Conservation (phyloP, 2,329 filamentous ascomycete species). For the Pseudogymnoascus sp. region DNA sequence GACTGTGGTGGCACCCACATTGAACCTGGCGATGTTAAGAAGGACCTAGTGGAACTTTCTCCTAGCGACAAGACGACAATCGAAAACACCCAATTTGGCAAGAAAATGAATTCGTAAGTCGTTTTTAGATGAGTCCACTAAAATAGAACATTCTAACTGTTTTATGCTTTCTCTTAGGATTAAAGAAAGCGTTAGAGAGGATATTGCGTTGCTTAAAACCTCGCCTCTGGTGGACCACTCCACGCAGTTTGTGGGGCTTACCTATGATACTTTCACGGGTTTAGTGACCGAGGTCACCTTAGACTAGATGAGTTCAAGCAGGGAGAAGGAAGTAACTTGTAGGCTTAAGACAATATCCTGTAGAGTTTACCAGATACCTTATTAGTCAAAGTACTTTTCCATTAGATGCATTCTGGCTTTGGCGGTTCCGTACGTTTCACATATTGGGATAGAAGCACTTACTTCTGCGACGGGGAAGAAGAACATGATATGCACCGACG, state of each 20-base stretch:
- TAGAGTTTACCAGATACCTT: no score
- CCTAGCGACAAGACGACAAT: conserved; percentile 14
- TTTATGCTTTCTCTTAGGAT: conserved; percentile 10
- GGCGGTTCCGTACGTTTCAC: no score
- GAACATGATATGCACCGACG: no score
- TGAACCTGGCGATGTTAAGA: conserved; percentile 16
- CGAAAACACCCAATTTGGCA: conserved; percentile 17
- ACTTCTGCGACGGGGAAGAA: no score
- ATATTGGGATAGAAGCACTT: no score
- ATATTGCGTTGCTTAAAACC: conserved; percentile 17
- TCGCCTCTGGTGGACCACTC: conserved; percentile 20
- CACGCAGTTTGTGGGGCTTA: conserved; percentile 19
- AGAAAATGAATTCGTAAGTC: conserved; percentile 13
- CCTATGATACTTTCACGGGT: conserved; percentile 19
- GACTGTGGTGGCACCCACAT: conserved; percentile 22
- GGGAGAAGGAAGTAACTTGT: no score
- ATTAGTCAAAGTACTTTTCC: no score
- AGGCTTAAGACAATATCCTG: no score
- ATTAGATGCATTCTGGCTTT: no score
- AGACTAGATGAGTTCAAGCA: no score
- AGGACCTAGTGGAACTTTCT: conserved; percentile 16
- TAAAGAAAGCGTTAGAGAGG: conserved; percentile 19
- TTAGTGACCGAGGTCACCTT: background rate
- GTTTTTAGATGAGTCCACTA: background rate
- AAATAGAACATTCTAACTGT: background rate